Conservation (phyloP, 163 green algal species). For the Trebouxia gelatinosa region DNA sequence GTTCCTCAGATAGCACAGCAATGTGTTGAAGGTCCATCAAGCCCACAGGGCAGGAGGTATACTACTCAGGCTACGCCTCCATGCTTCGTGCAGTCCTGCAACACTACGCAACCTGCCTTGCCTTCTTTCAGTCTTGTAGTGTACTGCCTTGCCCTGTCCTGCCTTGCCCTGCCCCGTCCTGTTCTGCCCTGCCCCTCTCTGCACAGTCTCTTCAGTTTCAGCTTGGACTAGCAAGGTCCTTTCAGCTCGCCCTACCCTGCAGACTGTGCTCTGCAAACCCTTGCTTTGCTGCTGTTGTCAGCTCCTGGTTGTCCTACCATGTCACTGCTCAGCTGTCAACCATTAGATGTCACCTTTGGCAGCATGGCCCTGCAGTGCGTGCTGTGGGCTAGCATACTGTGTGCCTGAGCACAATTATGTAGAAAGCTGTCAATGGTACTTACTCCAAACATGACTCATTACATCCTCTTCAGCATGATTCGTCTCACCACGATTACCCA, state of each 20-base stretch:
- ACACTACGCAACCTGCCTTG: neutral
- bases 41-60: slow-evolving; percentile 23
- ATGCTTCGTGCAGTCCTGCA: neutral
- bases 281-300: neutral
- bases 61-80: no score
- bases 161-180: neutral
- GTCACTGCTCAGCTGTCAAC: no score
- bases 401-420: no score
- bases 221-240: neutral
- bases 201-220: no score
- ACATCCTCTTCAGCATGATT: no score
- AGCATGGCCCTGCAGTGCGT: no score
- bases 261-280: neutral
- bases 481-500: no score
- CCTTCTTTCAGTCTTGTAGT: neutral
- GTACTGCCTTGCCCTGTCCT: neutral
- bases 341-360: no score
- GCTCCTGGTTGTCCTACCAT: no score
- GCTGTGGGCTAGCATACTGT: no score
- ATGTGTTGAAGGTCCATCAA: neutral
- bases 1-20: neutral
- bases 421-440: no score
- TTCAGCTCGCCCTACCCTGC: neutral
- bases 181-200: neutral
- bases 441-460: no score